Conservation (phyloP, 176 grass and related monocot species). For the Triticum timopheevii region DNA sequence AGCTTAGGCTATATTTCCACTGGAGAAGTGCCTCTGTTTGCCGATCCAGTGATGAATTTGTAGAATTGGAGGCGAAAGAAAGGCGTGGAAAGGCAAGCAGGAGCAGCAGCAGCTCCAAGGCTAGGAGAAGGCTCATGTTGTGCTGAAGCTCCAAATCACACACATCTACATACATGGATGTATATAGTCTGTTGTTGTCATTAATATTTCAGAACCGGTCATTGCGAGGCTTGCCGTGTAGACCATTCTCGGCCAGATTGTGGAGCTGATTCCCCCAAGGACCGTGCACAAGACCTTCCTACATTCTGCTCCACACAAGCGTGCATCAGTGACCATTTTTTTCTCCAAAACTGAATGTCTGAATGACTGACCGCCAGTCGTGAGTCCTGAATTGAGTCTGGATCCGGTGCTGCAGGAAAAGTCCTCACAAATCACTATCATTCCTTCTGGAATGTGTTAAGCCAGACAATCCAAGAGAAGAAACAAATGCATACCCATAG, state of each 20-base stretch:
- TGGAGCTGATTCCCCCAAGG: neutral
- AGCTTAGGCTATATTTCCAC: neutral
- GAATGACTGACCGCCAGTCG: neutral
- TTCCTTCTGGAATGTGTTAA: too few species aligned
- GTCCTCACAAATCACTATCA: too few species aligned
- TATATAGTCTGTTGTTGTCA: too few species aligned
- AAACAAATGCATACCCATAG: too few species aligned
- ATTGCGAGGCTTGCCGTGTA: neutral
- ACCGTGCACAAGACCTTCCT: too few species aligned
- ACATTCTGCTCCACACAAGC: neutral
- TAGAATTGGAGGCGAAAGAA: neutral
- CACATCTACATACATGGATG: too few species aligned
- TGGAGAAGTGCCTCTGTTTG: neutral
- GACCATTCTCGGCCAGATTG: neutral
- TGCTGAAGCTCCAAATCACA: too few species aligned
- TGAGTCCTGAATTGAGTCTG: neutral
- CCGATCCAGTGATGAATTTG: neutral
- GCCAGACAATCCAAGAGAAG: too few species aligned
- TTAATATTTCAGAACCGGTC: too few species aligned
- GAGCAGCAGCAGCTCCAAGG: too few species aligned
- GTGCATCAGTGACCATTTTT: neutral
- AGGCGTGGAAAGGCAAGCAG: neutral
- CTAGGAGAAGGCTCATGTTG: too few species aligned
- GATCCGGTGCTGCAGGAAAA: too few species aligned
- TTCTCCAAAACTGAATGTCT: neutral